phyloP scores from a whole-genome alignment of 169 alveolate genomes.

The Babesia ovis region DNA sequence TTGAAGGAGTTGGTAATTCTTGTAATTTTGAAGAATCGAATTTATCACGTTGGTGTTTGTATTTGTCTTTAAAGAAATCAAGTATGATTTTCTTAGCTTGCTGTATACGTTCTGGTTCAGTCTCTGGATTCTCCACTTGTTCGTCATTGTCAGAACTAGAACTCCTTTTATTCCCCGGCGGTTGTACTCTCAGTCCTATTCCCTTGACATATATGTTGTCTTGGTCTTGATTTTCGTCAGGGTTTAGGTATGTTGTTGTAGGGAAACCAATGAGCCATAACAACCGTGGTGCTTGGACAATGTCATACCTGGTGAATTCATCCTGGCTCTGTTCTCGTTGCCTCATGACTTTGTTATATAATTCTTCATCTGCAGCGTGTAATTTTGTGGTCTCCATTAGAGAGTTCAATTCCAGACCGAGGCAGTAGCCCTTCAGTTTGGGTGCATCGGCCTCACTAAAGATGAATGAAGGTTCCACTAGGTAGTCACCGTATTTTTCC shows the following conservation, averaged over 20 bases:
- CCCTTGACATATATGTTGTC: background rate
- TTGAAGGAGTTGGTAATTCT: conserved; percentile 45
- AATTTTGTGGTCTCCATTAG: conserved; percentile 28
- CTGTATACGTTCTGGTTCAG: conserved; percentile 10
- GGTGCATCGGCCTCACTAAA: conserved; percentile 48
- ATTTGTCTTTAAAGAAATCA: conserved; percentile 1
- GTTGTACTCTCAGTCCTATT: conserved; percentile 2
- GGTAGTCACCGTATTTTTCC: conserved; percentile 48
- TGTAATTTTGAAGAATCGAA: conserved; percentile 27
- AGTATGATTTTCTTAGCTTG: conserved; percentile 36
- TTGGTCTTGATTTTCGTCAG: background rate
- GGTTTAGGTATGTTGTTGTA: conserved; percentile 27
- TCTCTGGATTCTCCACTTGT: conserved; percentile 1
- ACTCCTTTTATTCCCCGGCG: background rate
- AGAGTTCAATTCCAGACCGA: conserved; percentile 29
- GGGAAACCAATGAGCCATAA: conserved; percentile 63
- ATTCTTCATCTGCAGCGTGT: conserved; percentile 12
- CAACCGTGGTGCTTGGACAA: conserved; percentile 45
- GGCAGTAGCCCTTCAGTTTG: conserved; percentile 34
- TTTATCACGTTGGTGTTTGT: conserved; percentile 11
- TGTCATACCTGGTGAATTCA: conserved; percentile 31
- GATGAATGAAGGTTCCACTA: conserved; percentile 23
- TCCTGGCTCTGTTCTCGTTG: background rate
- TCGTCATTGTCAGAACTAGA: background rate
- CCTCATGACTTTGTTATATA: conserved; percentile 18